Evolutionary conservation across 192 early-diverging fungal species (phyloP).

Genomic region (Polychytrium aggregatum): DNA sequence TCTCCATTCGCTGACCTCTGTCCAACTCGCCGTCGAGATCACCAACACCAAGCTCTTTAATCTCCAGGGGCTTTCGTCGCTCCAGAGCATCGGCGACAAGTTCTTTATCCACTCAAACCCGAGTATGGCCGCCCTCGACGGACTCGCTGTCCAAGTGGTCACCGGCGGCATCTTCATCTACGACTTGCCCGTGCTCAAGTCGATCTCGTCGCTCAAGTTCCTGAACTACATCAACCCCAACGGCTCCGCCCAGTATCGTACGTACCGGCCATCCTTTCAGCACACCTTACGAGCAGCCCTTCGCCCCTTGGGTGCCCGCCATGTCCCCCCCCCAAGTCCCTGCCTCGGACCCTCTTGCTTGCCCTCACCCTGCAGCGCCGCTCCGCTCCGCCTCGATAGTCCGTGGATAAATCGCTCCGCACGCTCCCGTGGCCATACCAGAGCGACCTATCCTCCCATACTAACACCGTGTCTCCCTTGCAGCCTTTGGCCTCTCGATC

Average conservation of each 20-base stretch:
- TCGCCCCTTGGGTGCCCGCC: no score
- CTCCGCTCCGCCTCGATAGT: no score
- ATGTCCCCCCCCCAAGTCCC: no score
- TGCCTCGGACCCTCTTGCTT: no score
- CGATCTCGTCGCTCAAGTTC: slow-evolving; percentile 2
- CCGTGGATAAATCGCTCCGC: no score
- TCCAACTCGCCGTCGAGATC: slow-evolving; percentile 10
- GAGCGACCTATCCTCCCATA: no score
- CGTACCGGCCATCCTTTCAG: no score
- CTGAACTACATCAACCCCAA: slow-evolving; percentile 5
- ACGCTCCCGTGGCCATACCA: no score
- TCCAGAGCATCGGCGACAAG: slow-evolving; percentile 8
- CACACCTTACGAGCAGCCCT: no score
- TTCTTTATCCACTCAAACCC: slow-evolving; percentile 11
- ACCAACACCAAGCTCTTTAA: neutral
- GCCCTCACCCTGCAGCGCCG: no score
- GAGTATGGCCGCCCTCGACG: slow-evolving; percentile 5
- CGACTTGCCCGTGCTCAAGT: slow-evolving; percentile 7
- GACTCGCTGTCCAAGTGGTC: slow-evolving; percentile 1
- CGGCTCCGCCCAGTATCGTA: neutral
- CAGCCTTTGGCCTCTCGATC: no score
- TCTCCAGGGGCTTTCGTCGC: slow-evolving; percentile 4
- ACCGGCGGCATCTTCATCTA: slow-evolving; percentile 10
- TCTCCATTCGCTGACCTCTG: neutral
- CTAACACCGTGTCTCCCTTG: no score